Evolutionary conservation across 352 stramenopile genomes (phyloP).

Genomic region (Peronospora farinosa): DNA sequence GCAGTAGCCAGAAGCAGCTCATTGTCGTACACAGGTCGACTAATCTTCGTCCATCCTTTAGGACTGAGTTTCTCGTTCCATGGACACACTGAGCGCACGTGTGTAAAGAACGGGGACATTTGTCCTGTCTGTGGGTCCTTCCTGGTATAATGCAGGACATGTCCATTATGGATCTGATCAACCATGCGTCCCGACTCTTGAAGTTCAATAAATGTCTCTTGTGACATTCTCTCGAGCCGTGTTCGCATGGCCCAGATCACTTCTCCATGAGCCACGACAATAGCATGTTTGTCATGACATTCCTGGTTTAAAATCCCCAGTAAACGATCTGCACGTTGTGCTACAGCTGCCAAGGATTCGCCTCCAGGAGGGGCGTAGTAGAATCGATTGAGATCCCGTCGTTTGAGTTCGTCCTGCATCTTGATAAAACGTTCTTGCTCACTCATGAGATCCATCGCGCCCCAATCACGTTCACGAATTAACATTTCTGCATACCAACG

Average conservation of each 20-base stretch:
- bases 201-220: constrained; percentile 83
- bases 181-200: constrained; percentile 81
- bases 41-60: constrained; percentile 86
- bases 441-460: constrained; percentile 87
- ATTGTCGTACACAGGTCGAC: constrained; percentile 85
- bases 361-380: constrained; percentile 82
- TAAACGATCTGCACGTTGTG: constrained; percentile 74
- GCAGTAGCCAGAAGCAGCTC: constrained; percentile 80
- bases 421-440: constrained; percentile 82
- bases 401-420: constrained; percentile 83
- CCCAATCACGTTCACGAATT: constrained; percentile 85
- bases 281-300: constrained; percentile 65
- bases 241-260: constrained; percentile 88
- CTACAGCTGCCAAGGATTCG: constrained; percentile 76
- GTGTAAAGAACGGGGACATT: constrained; percentile 82
- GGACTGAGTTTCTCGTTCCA: constrained; percentile 87
- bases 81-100: constrained; percentile 85
- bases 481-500: constrained; percentile 87
- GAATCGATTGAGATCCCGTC: constrained; percentile 77
- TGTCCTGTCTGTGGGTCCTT: constrained; percentile 61
- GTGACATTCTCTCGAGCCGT: constrained; percentile 81
- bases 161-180: constrained; percentile 86
- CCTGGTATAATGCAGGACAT: constrained; percentile 85
- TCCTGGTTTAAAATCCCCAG: constrained; percentile 77
- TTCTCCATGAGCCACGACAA: constrained; percentile 85